Conservation (phyloP, 768 basidiomycete genomes). For the Leucosporidium yakuticum region DNA sequence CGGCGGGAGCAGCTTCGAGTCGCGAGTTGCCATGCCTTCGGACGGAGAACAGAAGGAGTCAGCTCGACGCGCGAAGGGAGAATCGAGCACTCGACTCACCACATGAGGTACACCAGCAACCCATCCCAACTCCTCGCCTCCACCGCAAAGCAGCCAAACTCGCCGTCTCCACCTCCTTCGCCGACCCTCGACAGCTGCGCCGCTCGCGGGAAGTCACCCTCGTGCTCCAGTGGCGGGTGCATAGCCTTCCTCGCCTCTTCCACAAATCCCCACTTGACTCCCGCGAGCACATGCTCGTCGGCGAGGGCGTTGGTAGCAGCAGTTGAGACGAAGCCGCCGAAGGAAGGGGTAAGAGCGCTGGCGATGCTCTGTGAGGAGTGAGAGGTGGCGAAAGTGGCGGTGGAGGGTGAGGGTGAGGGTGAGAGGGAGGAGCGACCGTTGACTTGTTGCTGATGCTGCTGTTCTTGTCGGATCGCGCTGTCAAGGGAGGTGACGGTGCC, state of each 20-base stretch:
- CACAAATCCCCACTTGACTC: constrained; percentile 26
- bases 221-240: constrained; percentile 14
- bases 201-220: constrained; percentile 20
- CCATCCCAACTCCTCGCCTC: constrained; percentile 28
- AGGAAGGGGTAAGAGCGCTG: constrained; percentile 6
- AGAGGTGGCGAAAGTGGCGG: background rate
- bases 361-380: background rate
- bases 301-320: constrained; percentile 5
- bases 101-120: constrained; percentile 23
- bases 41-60: accelerated
- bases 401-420: background rate
- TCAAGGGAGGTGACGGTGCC: no score
- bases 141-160: constrained; percentile 23
- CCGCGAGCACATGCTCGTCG: constrained; percentile 4
- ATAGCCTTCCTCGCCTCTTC: background rate
- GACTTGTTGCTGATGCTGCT: no score
- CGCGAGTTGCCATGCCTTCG: constrained; percentile 27
- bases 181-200: constrained; percentile 17
- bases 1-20: constrained; percentile 25
- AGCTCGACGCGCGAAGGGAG: background rate
- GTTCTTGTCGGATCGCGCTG: no score
- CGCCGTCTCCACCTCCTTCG: background rate
- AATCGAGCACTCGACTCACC: constrained; percentile 3
- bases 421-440: no score
- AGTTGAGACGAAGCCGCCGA: constrained; percentile 18